Percentiles rank a stretch among this genome's conserved stretches.
Conservation (phyloP, 768 basidiomycete species). For the Boletellus ananas region DNA sequence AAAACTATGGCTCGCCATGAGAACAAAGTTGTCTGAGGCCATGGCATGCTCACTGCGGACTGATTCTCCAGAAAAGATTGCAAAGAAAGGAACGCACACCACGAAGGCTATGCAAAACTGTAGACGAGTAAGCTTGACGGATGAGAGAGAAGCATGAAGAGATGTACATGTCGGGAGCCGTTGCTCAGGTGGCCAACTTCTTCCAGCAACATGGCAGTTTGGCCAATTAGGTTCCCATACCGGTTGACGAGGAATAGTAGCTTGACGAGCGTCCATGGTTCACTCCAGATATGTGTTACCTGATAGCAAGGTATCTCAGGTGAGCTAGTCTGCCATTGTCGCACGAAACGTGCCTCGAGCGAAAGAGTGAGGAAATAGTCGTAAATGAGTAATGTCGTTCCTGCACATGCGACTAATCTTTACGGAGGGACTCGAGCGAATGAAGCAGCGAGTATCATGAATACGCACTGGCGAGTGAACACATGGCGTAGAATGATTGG, state of each 20-base stretch:
- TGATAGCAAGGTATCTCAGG: background rate
- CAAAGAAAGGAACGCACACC: background rate
- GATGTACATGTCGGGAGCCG: slow-evolving; percentile 2
- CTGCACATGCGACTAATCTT: slow-evolving; percentile 12
- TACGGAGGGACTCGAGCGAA: background rate
- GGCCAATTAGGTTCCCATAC: slow-evolving; percentile 14
- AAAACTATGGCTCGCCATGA: slow-evolving; percentile 10
- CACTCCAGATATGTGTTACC: slow-evolving; percentile 14
- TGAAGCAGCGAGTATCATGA: background rate
- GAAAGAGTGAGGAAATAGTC: slow-evolving; percentile 24
- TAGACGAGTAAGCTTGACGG: background rate
- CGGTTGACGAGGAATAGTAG: slow-evolving; percentile 9
- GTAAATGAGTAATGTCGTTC: slow-evolving; percentile 18
- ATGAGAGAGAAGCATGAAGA: background rate
- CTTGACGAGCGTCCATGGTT: slow-evolving; percentile 8
- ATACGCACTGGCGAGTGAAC: background rate
- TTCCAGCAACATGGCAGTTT: slow-evolving; percentile 17
- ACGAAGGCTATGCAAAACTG: slow-evolving; percentile 3
- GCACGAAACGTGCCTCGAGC: slow-evolving; percentile 16
- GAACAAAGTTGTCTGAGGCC: background rate
- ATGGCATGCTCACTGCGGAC: slow-evolving; percentile 6
- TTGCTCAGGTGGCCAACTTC: slow-evolving; percentile 18
- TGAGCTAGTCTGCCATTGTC: no score
- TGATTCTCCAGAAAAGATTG: slow-evolving; percentile 1
- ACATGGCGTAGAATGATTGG: background rate